phyloP scores from a whole-genome alignment of 2,329 filamentous ascomycete species.

The Fusarium staphyleae region DNA sequence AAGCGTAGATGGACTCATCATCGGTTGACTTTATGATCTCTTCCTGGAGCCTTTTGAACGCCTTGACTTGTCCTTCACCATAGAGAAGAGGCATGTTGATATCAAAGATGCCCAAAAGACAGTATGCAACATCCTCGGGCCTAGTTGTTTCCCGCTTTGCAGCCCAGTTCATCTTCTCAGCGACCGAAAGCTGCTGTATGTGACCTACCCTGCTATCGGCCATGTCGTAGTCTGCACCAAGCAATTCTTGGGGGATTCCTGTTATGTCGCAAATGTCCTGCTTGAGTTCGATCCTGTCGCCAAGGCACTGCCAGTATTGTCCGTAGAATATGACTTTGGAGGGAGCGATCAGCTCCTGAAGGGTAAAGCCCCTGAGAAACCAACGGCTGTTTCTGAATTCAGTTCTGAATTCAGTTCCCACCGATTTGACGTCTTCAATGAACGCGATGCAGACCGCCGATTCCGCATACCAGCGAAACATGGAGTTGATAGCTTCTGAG shows the following conservation, averaged over 20 bases:
- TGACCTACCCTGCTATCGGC: conserved; percentile 5
- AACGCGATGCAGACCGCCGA: conserved; percentile 40
- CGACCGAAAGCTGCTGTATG: conserved; percentile 31
- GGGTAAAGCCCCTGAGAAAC: conserved; percentile 42
- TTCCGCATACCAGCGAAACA: conserved; percentile 45
- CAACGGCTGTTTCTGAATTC: conserved; percentile 32
- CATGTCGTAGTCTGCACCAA: conserved; percentile 22
- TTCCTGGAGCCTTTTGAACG: conserved; percentile 41
- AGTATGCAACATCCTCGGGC: conserved; percentile 45
- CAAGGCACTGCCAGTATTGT: conserved; percentile 31
- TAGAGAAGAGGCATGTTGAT: conserved; percentile 47
- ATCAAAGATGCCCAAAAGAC: conserved; percentile 44
- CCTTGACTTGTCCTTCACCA: conserved; percentile 42
- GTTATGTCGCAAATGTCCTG: conserved; percentile 26
- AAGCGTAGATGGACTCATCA: conserved; percentile 44
- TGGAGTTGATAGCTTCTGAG: conserved; percentile 45
- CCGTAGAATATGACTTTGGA: conserved; percentile 37
- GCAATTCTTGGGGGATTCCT: conserved; percentile 28
- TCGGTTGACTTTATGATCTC: conserved; percentile 42
- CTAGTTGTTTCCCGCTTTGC: conserved; percentile 41
- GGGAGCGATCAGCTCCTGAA: conserved; percentile 44
- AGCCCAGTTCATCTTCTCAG: conserved; percentile 45
- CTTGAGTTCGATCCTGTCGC: conserved; percentile 30
- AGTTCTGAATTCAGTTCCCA: neutral
- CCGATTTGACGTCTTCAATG: conserved; percentile 31